A percentile compares a stretch with the other conserved stretches of the same genome.
Conservation (phyloP, 257 asterid species). For the Oldenlandia corymbosa region DNA sequence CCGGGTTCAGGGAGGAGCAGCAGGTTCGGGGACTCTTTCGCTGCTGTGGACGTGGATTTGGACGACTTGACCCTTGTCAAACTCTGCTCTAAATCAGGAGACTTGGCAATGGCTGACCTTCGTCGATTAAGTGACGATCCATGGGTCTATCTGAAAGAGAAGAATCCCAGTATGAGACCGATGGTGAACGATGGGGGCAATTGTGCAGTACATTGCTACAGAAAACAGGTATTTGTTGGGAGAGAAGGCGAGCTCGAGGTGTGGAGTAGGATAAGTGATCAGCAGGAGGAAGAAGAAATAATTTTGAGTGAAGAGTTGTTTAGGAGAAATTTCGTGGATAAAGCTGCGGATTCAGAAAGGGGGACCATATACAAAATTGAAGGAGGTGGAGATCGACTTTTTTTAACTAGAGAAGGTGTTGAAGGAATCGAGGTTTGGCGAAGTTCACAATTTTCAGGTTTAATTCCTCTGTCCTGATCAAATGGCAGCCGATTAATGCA, state of each 20-base stretch:
- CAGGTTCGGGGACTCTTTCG: slow-evolving; percentile 84
- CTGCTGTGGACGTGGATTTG: slow-evolving; percentile 60
- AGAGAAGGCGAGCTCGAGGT: slow-evolving; percentile 88
- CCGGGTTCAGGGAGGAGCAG: slow-evolving; percentile 96
- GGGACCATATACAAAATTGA: slow-evolving; percentile 73
- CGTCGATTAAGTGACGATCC: slow-evolving; percentile 80
- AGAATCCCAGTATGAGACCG: slow-evolving; percentile 71
- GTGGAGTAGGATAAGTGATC: slow-evolving; percentile 55
- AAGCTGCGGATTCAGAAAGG: slow-evolving; percentile 59
- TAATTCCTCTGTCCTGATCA: slow-evolving; percentile 38
- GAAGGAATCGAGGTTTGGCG: slow-evolving; percentile 99
- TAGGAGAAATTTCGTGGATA: slow-evolving; percentile 81
- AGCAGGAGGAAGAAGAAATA: slow-evolving; percentile 18
- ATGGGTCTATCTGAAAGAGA: slow-evolving; percentile 84
- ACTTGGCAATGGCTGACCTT: slow-evolving; percentile 78
- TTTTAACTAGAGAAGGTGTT: slow-evolving; percentile 63
- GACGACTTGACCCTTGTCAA: slow-evolving; percentile 58
- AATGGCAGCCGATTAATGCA: background rate
- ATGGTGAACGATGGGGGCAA: slow-evolving; percentile 41
- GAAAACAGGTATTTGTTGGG: slow-evolving; percentile 74
- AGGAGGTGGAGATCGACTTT: slow-evolving; percentile 88
- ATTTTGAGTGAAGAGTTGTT: slow-evolving; percentile 46
- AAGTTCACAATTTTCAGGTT: slow-evolving; percentile 59
- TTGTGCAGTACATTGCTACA: slow-evolving; percentile 54
- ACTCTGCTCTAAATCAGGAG: slow-evolving; percentile 88